phyloP scores from a whole-genome alignment of 495 filamentous ascomycete species.

The Xylaria longipes region DNA sequence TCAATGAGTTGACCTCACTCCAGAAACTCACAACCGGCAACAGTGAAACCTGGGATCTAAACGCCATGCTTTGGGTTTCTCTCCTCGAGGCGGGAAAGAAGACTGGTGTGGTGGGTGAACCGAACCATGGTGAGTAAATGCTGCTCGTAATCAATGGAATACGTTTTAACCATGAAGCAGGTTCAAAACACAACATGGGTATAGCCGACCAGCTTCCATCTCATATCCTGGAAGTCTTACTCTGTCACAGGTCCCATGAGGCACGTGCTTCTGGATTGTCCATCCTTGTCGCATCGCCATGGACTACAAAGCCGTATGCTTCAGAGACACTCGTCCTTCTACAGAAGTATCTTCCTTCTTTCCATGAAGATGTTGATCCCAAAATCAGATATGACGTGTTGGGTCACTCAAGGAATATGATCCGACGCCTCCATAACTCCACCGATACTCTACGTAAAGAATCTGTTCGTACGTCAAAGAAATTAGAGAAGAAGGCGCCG shows the following conservation, averaged over 20 bases:
- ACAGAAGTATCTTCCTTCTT: constrained; percentile 63
- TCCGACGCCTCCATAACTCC: constrained; percentile 65
- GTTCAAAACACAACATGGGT: constrained; percentile 20
- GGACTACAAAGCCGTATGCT: constrained; percentile 73
- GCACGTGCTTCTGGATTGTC: constrained; percentile 78
- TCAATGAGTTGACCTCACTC: constrained; percentile 51
- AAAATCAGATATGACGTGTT: constrained; percentile 80
- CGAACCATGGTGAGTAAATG: constrained; percentile 59
- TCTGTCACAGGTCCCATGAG: constrained; percentile 65
- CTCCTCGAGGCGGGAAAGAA: constrained; percentile 82
- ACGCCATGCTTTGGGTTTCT: constrained; percentile 68
- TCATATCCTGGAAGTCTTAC: constrained; percentile 55
- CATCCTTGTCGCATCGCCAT: constrained; percentile 71
- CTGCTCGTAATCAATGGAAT: not conserved
- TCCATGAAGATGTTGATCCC: constrained; percentile 84
- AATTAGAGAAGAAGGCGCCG: constrained; percentile 15
- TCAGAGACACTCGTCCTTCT: constrained; percentile 63
- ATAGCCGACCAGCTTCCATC: constrained; percentile 27
- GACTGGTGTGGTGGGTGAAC: constrained; percentile 73
- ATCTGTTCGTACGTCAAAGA: constrained; percentile 28
- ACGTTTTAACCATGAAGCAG: constrained; percentile 23
- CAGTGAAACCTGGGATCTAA: constrained; percentile 51
- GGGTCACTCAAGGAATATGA: constrained; percentile 68
- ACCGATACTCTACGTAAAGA: constrained; percentile 41
- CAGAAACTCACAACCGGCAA: constrained; percentile 49